Base-by-base conservation (phyloP, 768 basidiomycete genomes). In the Boletus pseudo-olivaceus region DNA sequence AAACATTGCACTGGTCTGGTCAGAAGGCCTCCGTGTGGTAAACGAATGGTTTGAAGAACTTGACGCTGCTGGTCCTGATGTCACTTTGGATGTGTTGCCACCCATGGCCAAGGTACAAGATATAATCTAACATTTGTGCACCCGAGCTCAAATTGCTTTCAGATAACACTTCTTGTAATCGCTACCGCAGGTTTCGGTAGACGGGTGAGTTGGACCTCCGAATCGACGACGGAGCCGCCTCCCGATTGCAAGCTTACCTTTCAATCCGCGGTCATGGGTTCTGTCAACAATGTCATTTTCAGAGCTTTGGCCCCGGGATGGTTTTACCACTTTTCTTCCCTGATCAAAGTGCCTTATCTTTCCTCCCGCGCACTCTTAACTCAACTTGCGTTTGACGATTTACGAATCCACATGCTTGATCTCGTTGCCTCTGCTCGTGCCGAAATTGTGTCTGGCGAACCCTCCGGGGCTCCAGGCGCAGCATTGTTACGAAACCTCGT, bases 1-100 rank as follows among this genome's bases (percentile, higher is more conserved):
- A 11, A 78, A 80, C 34, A 70, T 75, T 51, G 73, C 76, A 7
- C 67, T 80, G n/a, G 78, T 78, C 5, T 81, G 80, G 80, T 61
- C 65, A 15, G 78, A 81, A 57, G 70, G 75, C 0, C 67, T 73
- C 9, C 72, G 71, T 32, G 63, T 77, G 2, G 54, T 73, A 8
- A 59, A 73, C 26, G 75, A 79, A 56, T 78, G 77, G 78, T 74
- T 78, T 43, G 60, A 65, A 14, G 62, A 73, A 19, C 60, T 80
- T 7, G 74, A 76, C 12, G 20, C 33, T 35, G 20, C 35, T 32
- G 52, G 58, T 33, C 23, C 44, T 26, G 69, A 66, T 15, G 37
- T 71, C 14, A 48, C 67, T 2, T 7, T 67, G 20, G 53, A 69
- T 48, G 14, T 60, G 15, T 15, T 56, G 15, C 38, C 34, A 6